phyloP scores from a whole-genome alignment of 139 green algal genomes.

The Trebouxia sp. region DNA sequence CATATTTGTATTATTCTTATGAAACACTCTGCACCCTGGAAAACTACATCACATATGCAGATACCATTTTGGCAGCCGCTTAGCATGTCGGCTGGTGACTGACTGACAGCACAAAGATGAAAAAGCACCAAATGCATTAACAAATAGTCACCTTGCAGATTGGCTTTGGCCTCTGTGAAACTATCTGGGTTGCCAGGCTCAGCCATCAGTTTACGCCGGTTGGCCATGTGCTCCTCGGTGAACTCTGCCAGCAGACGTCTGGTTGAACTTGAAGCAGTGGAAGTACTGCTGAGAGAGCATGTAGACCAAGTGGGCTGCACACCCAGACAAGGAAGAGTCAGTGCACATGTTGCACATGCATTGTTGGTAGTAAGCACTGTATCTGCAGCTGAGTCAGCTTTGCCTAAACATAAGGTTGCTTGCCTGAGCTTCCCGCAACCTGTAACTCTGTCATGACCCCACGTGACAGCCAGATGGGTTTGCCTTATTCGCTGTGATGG shows the following conservation, averaged over 20 bases:
- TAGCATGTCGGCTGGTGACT: too few relatives aligned
- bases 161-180: neutral
- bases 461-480: too few relatives aligned
- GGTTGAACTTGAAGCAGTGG: neutral
- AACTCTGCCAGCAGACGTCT: conserved; percentile 5
- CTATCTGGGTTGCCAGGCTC: conserved; percentile 1
- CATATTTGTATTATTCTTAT: too few relatives aligned
- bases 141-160: neutral
- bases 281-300: neutral
- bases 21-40: too few relatives aligned
- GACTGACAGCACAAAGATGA: neutral
- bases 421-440: neutral
- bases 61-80: too few relatives aligned
- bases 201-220: conserved; percentile 2
- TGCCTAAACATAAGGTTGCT: neutral
- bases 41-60: too few relatives aligned
- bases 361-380: too few relatives aligned
- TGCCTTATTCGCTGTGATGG: too few relatives aligned
- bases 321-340: neutral
- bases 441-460: neutral
- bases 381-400: neutral
- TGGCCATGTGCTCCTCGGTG: conserved; percentile 5
- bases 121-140: neutral
- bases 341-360: neutral
- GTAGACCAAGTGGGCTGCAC: conserved; percentile 14